Conservation (phyloP, 495 filamentous ascomycete species). For the Trichocladium antarcticum region DNA sequence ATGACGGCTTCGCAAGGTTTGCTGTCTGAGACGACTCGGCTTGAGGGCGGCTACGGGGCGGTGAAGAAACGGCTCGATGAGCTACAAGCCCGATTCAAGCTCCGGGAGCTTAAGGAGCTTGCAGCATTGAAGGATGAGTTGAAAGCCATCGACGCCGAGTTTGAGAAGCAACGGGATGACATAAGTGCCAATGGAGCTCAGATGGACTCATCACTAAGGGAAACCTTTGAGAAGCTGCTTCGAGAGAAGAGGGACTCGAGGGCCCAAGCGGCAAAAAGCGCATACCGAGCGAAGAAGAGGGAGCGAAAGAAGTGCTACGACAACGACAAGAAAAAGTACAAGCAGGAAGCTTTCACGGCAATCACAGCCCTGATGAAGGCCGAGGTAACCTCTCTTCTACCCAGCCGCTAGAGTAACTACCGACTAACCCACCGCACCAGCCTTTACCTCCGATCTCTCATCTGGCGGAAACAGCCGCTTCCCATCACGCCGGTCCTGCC, state of each 20-base stretch:
- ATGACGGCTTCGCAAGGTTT: conserved; percentile 1
- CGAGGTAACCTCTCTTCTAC: not conserved
- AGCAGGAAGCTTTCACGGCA: not conserved
- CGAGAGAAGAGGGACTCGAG: not conserved
- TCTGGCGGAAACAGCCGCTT: not conserved
- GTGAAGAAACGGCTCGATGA: not conserved
- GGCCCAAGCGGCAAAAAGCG: not conserved
- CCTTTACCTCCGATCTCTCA: too few species aligned
- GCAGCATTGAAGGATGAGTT: not conserved
- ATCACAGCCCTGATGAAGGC: not conserved
- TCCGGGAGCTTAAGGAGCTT: not conserved
- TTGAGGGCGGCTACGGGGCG: not conserved
- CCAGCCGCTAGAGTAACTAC: too few species aligned
- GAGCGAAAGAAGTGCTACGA: not conserved
- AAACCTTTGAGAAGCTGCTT: not conserved
- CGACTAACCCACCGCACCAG: not conserved
- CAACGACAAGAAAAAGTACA: not conserved
- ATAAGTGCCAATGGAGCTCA: not conserved
- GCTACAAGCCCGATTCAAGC: not conserved
- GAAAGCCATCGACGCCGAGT: not conserved
- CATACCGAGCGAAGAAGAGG: not conserved
- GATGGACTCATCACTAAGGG: not conserved
- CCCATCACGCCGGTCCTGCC: not conserved
- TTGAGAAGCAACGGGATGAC: not conserved
- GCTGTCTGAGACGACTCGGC: not conserved